Base-by-base conservation (phyloP, 306 rosid species). In the Pyrus communis region DNA sequence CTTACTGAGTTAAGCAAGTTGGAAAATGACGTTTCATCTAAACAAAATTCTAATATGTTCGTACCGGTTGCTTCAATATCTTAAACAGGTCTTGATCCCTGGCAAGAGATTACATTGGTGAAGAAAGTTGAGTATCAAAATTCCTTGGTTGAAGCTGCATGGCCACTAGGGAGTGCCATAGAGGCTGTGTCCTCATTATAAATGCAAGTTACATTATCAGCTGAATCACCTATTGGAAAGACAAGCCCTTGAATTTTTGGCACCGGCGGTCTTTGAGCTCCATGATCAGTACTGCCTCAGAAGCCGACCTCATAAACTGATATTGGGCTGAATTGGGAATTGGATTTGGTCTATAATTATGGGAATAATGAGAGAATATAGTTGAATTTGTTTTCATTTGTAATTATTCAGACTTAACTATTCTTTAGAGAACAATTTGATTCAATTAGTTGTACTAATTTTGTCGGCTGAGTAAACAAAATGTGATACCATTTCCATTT, bases 141-240 rank as follows among this genome's bases (percentile, higher is more conserved):
- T 30, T 85, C 95, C 82, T 87, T 88, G 68, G 99, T 96, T 54
- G 99, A 96, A 88, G 98, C 99, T 65, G 99, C 99, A 61, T 92
- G 99, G 99, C 99, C 99, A 45, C 82, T 96, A 38, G 99, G 99
- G 78, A 96, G 99, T 9, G 98, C 99, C 77, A 96, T 96, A 22
- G 99, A 96, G 86, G 99, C 99, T 63, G 96, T 96, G 40, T 96
- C 98, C 35, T 75, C 94, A 14, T 45, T 77, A 52, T 82, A 43
- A 82, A n/a, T 28, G 77, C 35, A 58, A 68, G 51, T 70, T 40
- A 17, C 65, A 54, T 19, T 9, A 23, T 72, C 55, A 9, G 61
- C 71, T 66, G 67, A 58, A 30, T 43, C 42, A 13, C 51, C 23
- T 17, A 11, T 42, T 81, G 76, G 40, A 52, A 31, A 25, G 33